phyloP scores from a whole-genome alignment of 768 basidiomycete genomes.

The Porpolomopsis calyptriformis region DNA sequence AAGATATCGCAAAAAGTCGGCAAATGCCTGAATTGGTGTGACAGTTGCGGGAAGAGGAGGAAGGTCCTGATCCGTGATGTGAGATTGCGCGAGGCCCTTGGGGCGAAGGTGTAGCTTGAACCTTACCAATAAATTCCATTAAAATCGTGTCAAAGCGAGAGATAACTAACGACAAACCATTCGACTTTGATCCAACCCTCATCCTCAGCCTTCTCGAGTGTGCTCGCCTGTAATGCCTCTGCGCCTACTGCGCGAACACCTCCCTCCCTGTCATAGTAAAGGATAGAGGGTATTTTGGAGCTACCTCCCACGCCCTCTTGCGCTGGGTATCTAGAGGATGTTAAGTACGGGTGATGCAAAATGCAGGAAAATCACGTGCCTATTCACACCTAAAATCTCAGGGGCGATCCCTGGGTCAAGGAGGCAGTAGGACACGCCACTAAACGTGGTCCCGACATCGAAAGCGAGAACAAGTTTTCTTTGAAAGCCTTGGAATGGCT shows the following conservation, averaged over 20 bases:
- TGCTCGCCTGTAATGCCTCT: conserved; percentile 30
- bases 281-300: conserved; percentile 34
- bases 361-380: conserved; percentile 11
- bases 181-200: conserved; percentile 38
- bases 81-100: conserved; percentile 4
- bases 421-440: conserved; percentile 29
- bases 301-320: conserved; percentile 34
- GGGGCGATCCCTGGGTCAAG: conserved; percentile 26
- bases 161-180: conserved; percentile 25
- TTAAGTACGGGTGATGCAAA: background rate
- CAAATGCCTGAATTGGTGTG: conserved; percentile 32
- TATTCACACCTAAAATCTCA: conserved; percentile 31
- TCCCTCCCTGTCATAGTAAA: conserved; percentile 36
- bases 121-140: conserved; percentile 16
- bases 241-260: conserved; percentile 33
- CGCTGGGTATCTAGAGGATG: conserved; percentile 32
- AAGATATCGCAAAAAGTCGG: conserved; percentile 41
- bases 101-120: conserved; percentile 28
- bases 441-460: conserved; percentile 36
- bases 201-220: conserved; percentile 29
- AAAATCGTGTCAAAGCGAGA: conserved; percentile 15
- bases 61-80: conserved; percentile 19
- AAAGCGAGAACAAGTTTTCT: conserved; percentile 34
- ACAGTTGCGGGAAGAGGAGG: conserved; percentile 34
- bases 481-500: conserved; percentile 27